phyloP scores from a whole-genome alignment of 1,139 yeast species.

The Pneumocystis canis region DNA sequence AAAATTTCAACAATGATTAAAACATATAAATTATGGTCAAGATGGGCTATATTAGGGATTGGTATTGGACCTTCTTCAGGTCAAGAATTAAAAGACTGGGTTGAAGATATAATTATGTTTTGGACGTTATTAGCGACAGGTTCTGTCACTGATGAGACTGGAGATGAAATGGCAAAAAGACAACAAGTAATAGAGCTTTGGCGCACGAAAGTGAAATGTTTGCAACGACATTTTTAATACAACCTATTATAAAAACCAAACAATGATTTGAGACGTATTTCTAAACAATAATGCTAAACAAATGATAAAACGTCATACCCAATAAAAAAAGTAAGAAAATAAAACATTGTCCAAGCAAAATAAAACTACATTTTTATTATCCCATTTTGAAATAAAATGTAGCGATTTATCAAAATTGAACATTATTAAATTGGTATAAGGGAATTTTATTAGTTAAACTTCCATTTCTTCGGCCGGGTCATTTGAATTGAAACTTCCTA shows the following conservation, averaged over 20 bases:
- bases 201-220: not conserved
- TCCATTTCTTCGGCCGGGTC: conserved; percentile 33
- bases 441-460: conserved; percentile 16
- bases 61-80: not conserved
- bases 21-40: not conserved
- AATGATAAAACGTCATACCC: too few relatives aligned
- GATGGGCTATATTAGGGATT: not conserved
- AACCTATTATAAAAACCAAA: too few relatives aligned
- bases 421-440: too few relatives aligned
- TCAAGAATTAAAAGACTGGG: not conserved
- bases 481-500: conserved; percentile 32
- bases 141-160: not conserved
- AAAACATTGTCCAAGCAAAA: not conserved
- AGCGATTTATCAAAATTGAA: not conserved
- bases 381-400: too few relatives aligned
- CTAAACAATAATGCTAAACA: not conserved
- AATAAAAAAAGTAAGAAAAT: not conserved
- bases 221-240: not conserved
- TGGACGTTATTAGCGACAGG: not conserved
- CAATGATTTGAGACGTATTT: not conserved
- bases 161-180: not conserved
- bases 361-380: not conserved
- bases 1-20: not conserved
- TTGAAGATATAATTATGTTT: not conserved
- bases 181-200: not conserved